Evolutionary conservation across 2,329 filamentous ascomycete species (phyloP).

Genomic region (Exophiala oligosperma): DNA sequence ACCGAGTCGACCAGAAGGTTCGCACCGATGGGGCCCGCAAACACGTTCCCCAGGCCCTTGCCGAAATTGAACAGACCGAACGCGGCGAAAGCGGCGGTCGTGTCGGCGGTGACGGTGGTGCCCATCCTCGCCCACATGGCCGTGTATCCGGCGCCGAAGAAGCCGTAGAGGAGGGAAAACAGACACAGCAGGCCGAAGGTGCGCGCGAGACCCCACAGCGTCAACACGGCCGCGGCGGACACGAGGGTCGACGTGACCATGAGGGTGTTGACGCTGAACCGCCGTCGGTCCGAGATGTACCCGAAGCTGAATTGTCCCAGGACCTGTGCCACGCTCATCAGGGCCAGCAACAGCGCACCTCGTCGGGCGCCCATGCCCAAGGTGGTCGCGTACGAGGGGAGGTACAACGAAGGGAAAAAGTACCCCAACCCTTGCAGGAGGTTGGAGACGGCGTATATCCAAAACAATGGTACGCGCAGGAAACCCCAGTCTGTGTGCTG

Average conservation of each 20-base stretch:
- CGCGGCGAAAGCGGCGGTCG: constrained; percentile 16
- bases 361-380: constrained; percentile 13
- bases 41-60: constrained; percentile 30
- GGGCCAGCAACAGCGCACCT: constrained; percentile 22
- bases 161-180: constrained; percentile 46
- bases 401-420: constrained; percentile 41
- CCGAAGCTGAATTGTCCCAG: constrained; percentile 30
- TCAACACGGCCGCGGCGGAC: constrained; percentile 42
- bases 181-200: constrained; percentile 42
- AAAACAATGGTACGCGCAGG: constrained; percentile 38
- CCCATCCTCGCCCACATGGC: constrained; percentile 46
- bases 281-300: constrained; percentile 40
- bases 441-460: constrained; percentile 50
- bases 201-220: constrained; percentile 49
- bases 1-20: constrained; percentile 11
- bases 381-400: constrained; percentile 38
- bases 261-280: constrained; percentile 41
- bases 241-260: constrained; percentile 45
- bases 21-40: constrained; percentile 29
- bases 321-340: constrained; percentile 27
- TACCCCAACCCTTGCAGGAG: constrained; percentile 39
- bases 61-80: constrained; percentile 27
- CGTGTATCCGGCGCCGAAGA: constrained; percentile 47
- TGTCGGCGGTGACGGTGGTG: constrained; percentile 14
- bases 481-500: constrained; percentile 39